These are phyloP conservation scores for Fraxinus excelsior DNA, from an alignment of 257 asterid genomes.

Conservation along the genomic window DNA sequence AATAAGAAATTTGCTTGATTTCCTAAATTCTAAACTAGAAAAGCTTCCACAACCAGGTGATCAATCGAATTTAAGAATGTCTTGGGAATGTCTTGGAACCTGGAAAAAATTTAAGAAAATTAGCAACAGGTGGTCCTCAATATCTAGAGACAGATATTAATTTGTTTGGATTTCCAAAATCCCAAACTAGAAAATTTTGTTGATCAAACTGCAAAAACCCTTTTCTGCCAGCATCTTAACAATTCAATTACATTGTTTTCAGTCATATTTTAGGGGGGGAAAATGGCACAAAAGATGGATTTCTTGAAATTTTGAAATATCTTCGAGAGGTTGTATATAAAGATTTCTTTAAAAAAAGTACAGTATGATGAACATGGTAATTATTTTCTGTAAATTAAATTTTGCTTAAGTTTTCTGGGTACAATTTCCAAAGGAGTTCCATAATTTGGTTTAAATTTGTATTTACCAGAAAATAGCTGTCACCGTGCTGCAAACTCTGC, in stretches of 20 bases:
- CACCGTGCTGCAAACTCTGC: conserved; percentile 70
- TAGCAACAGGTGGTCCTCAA: background rate
- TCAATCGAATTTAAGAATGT: conserved; percentile 19
- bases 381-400: conserved; percentile 27
- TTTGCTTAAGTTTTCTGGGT: too few relatives aligned
- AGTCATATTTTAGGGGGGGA: too few relatives aligned
- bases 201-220: too few relatives aligned
- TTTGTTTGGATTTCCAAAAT: too few relatives aligned
- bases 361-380: conserved; percentile 24
- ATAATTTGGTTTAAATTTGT: background rate
- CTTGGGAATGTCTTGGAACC: conserved; percentile 40
- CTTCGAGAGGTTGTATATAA: too few relatives aligned
- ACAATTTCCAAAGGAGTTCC: too few relatives aligned
- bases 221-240: too few relatives aligned
- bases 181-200: too few relatives aligned
- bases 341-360: background rate
- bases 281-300: background rate
- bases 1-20: conserved; percentile 8
- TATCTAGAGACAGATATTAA: too few relatives aligned
- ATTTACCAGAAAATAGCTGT: conserved; percentile 79
- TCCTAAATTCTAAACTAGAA: background rate
- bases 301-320: background rate
- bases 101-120: conserved; percentile 24
- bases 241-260: too few relatives aligned
- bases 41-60: conserved; percentile 25